Evolutionary conservation across 2,329 filamentous ascomycete species (phyloP), one percentile per base, ranked within the genome.

Genomic region (Xylariaceae sp.): DNA sequence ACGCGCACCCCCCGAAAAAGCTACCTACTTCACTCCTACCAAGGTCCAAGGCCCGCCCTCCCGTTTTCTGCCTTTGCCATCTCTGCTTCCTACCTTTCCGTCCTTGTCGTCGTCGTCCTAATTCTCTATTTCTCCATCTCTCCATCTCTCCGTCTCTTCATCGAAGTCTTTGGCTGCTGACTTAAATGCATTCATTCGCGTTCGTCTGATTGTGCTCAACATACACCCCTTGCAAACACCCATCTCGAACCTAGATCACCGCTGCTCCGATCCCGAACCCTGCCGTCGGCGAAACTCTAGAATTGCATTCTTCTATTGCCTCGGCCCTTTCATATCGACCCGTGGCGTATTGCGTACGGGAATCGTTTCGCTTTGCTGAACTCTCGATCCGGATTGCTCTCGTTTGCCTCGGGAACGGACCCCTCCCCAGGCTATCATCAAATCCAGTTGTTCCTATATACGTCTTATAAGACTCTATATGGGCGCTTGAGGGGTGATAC

Each of bases 1-100:
- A 60, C 59, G 54, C 59, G 58, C 57, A 26, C 50, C 31, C 51
- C 58, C 59, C 56, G 5, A 47, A 49, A 59, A 55, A 54, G 46
- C 50, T 55, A 32, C 43, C 43, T 45, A 26, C 12, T n/a, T 43
- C 41, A 37, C 4, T 11, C 31, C 43, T 30, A 44, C 53, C 37
- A 47, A 42, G 48, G 41, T 51, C 42, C 54, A 46, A 42, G 48
- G 41, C 53, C 42, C 54, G 48, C 49, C 45, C 56, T 52, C 47
- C 47, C 49, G n/a, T 47, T 37, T 34, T 35, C 51, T 19, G 19
- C 19, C 19, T 19, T 19, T 19, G 19, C 19, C 19, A 19, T 19
- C 19, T 19, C 19, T 19, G 19, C 19, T 19, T 19, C 19, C 19
- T 19, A 19, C 19, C 19, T 19, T 19, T 57, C 57, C 48, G 32